Evolutionary conservation across 2,329 filamentous ascomycete genomes (phyloP).

Genomic region (Fusarium solani-melongenae): DNA sequence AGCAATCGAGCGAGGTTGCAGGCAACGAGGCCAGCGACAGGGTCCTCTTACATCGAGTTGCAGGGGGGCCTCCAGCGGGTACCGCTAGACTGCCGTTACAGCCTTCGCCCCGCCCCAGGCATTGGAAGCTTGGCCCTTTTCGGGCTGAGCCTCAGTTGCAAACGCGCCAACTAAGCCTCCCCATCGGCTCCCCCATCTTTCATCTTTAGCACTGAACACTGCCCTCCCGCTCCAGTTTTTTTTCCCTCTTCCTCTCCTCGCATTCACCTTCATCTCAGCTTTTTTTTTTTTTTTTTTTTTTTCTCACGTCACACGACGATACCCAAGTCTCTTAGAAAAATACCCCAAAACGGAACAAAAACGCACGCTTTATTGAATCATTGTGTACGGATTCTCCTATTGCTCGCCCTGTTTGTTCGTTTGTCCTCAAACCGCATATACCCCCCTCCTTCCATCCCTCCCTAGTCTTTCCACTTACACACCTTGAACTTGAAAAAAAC

Average conservation of each 20-base stretch:
- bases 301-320: slow-evolving; percentile 8
- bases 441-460: background rate
- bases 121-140: background rate
- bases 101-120: background rate
- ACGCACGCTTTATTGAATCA: background rate
- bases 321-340: background rate
- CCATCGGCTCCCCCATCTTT: background rate
- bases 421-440: slow-evolving; percentile 5
- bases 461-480: slow-evolving; percentile 29
- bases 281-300: background rate
- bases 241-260: slow-evolving; percentile 1
- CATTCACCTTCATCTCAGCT: slow-evolving; percentile 7
- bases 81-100: slow-evolving; percentile 1
- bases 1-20: background rate
- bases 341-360: background rate
- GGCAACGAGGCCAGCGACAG: background rate
- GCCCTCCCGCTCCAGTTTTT: slow-evolving; percentile 38
- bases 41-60: slow-evolving; percentile 14
- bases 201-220: slow-evolving; percentile 10
- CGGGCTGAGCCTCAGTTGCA: slow-evolving; percentile 8
- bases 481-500: background rate
- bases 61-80: slow-evolving; percentile 15
- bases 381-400: slow-evolving; percentile 17
- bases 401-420: slow-evolving; percentile 1
- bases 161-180: slow-evolving; percentile 23